Conservation (phyloP, 345 rosid species). For the Jatropha curcas region DNA sequence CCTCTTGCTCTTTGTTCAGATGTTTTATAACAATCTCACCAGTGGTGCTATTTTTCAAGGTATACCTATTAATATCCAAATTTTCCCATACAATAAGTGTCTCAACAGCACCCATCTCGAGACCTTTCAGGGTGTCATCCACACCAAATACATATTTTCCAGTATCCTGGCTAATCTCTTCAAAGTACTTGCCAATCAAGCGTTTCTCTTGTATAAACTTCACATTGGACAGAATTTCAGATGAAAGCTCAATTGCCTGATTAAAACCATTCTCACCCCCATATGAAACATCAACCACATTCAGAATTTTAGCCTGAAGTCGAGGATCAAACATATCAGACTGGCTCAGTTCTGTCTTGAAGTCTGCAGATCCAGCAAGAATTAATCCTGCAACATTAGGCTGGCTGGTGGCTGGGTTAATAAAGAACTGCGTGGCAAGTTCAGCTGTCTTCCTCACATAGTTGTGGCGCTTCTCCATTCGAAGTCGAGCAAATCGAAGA, state of each 20-base stretch:
- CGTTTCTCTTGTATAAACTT: conserved; percentile 95
- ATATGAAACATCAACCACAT: conserved; percentile 89
- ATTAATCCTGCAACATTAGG: conserved; percentile 89
- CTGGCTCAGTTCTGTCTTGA: conserved; percentile 91
- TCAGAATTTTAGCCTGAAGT: conserved; percentile 86
- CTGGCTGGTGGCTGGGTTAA: conserved; percentile 90
- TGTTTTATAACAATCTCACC: conserved; percentile 69
- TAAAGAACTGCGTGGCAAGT: conserved; percentile 87
- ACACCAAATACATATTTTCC: conserved; percentile 89
- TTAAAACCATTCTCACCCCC: conserved; percentile 94
- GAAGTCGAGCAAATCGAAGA: conserved; percentile 90
- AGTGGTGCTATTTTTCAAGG: conserved; percentile 56
- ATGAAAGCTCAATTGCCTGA: conserved; percentile 87
- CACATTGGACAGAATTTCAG: conserved; percentile 84
- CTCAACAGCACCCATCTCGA: conserved; percentile 94
- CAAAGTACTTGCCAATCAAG: conserved; percentile 86
- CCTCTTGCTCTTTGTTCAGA: conserved; percentile 74
- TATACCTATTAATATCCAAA: conserved; percentile 71
- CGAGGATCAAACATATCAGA: conserved; percentile 98
- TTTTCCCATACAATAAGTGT: conserved; percentile 92
- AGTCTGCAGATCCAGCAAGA: conserved; percentile 95
- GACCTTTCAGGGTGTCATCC: conserved; percentile 78
- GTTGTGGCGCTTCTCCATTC: conserved; percentile 94
- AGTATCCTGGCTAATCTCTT: conserved; percentile 93
- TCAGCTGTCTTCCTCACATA: conserved; percentile 95